Evolutionary conservation across 2,329 filamentous ascomycete species (phyloP).

Genomic region (Ustulina deusta): DNA sequence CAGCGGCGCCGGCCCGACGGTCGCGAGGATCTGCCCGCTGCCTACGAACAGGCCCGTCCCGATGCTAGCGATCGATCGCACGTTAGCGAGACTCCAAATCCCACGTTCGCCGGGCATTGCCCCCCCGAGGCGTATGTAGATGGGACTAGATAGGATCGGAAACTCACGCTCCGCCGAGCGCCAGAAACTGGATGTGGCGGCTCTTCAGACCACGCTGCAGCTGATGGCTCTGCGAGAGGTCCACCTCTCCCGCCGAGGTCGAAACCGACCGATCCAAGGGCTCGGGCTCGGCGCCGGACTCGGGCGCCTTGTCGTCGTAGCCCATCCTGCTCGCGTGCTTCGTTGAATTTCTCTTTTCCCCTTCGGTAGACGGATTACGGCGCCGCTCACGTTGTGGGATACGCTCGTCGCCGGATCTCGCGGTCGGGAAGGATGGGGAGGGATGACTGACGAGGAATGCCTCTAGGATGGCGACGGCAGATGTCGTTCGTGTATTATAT

Average conservation of each 20-base stretch:
- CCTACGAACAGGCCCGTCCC: conserved; percentile 75
- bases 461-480: background rate
- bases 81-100: conserved; percentile 28
- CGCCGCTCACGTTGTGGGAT: background rate
- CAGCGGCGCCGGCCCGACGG: conserved; percentile 72
- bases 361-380: conserved; percentile 1
- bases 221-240: conserved; percentile 56
- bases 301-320: conserved; percentile 37
- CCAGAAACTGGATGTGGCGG: conserved; percentile 71
- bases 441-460: conserved; percentile 11
- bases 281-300: conserved; percentile 44
- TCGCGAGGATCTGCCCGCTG: conserved; percentile 67
- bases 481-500: background rate
- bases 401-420: conserved; percentile 10
- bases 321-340: conserved; percentile 33
- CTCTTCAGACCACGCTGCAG: conserved; percentile 69
- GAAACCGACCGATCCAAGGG: conserved; percentile 44
- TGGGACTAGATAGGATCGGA: conserved; percentile 1
- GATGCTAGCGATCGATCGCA: conserved; percentile 57
- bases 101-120: background rate
- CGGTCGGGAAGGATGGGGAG: background rate
- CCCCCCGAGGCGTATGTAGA: background rate
- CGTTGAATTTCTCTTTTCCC: background rate
- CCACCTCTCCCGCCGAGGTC: conserved; percentile 44
- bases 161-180: conserved; percentile 62